These are phyloP conservation scores for Coprinopsis strossmayeri DNA, from an alignment of 768 basidiomycete genomes.

Conservation along the genomic window DNA sequence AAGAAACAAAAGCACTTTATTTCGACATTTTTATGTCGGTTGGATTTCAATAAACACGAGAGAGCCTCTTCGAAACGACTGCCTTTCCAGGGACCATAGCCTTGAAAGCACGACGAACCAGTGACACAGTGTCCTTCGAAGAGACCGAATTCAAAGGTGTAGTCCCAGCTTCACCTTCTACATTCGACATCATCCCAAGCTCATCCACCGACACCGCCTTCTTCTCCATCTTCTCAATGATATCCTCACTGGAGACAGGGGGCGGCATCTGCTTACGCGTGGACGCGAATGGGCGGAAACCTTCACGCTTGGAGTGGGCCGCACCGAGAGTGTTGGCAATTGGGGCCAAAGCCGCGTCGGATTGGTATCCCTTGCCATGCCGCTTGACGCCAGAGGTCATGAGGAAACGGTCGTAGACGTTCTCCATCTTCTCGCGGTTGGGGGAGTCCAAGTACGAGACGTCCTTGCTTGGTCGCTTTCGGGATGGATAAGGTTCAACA, in stretches of 20 bases:
- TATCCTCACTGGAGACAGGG: slow-evolving; percentile 64
- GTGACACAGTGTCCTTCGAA: slow-evolving; percentile 35
- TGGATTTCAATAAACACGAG: slow-evolving; percentile 23
- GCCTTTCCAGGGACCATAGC: slow-evolving; percentile 67
- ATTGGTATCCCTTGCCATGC: slow-evolving; percentile 76
- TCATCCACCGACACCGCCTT: slow-evolving; percentile 55
- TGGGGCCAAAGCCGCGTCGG: slow-evolving; percentile 44
- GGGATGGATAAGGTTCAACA: slow-evolving; percentile 59
- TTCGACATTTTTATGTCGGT: neutral
- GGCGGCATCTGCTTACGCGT: slow-evolving; percentile 58
- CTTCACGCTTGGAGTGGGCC: slow-evolving; percentile 24
- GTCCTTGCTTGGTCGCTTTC: slow-evolving; percentile 31
- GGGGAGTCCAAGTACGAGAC: slow-evolving; percentile 44
- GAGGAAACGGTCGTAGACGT: slow-evolving; percentile 75
- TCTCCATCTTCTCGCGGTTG: slow-evolving; percentile 55
- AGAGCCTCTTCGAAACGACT: slow-evolving; percentile 42
- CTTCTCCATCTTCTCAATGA: slow-evolving; percentile 22
- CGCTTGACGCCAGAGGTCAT: slow-evolving; percentile 81
- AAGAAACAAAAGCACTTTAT: neutral
- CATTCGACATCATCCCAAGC: slow-evolving; percentile 46
- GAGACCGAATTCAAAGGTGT: slow-evolving; percentile 21
- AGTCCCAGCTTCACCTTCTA: slow-evolving; percentile 55
- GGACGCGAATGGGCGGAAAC: slow-evolving; percentile 39
- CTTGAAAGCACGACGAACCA: slow-evolving; percentile 68
- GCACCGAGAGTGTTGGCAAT: slow-evolving; percentile 26